Evolutionary conservation across 2,329 filamentous ascomycete species (phyloP), one percentile per base, ranked within the genome.

Genomic region (Aureobasidium melanogenum): DNA sequence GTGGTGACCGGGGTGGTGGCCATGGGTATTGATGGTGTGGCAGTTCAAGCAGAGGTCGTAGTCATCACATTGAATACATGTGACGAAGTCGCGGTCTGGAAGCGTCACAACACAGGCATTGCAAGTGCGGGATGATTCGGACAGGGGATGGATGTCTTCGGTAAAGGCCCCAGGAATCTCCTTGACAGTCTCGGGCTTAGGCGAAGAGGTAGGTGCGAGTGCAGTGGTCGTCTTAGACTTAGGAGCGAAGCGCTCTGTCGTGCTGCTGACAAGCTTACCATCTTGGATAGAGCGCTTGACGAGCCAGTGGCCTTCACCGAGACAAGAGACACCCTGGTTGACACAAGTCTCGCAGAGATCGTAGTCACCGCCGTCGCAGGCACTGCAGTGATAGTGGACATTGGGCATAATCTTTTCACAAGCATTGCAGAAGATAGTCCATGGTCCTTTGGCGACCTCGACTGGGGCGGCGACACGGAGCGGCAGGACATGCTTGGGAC

Each of bases 391-490:
- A 75, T 89, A 99, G 75, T 99, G 93, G 56, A 85, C 83, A 67
- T 91, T 86, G 30, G 87, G 83, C 69, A 97, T 91, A 44, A 86
- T 84, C 64, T 79, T 80, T 67, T 91, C 88, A 75, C 94, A 99
- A 72, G 84, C 83, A 77, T 99, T 97, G 83, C 94, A 99, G 79
- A 89, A 96, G 47, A 99, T 91, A 14, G 89, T 88, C 75, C 92
- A 96, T 50, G 82, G 77, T 22, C 70, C 70, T 48, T 9, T 60
- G 34, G 32, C 36, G 63, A 66, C 65, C 63, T 73, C 70, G 55
- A 63, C 69, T 68, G 62, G 54, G 19, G 52, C 48, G 14, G 19
- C 30, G 12, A 47, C 39, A n/a, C 30, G 14, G 1, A 41, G 43
- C 12, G 51, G 46, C 32, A 63, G 57, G 24, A 46, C 41, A 6